These are phyloP conservation scores for Neurospora hispaniola DNA, from an alignment of 495 filamentous ascomycete species.

Conservation along the genomic window DNA sequence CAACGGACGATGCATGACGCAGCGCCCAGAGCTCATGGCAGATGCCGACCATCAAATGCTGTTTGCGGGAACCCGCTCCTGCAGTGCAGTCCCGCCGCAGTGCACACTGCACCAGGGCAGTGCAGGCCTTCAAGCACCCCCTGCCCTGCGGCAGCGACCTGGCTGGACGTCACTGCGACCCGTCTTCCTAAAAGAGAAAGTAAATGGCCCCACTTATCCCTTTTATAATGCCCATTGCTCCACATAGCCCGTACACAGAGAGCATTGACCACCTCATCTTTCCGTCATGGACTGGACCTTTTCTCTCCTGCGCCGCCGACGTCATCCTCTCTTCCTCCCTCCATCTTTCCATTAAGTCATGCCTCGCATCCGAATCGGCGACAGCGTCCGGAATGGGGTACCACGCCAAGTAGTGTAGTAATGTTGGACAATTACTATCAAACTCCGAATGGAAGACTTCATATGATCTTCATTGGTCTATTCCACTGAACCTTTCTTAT, in stretches of 20 bases:
- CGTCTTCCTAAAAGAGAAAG: not conserved
- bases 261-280: not conserved
- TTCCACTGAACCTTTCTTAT: not conserved
- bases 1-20: not conserved
- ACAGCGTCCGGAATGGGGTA: not conserved
- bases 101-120: not conserved
- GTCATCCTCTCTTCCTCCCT: not conserved
- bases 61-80: not conserved
- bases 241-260: not conserved
- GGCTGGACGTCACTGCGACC: not conserved
- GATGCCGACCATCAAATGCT: not conserved
- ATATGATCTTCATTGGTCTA: not conserved
- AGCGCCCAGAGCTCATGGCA: not conserved
- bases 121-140: not conserved
- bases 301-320: not conserved
- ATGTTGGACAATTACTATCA: not conserved
- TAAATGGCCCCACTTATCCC: not conserved
- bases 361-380: not conserved
- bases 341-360: not conserved
- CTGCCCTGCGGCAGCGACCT: too few species aligned
- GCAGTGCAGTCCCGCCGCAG: not conserved
- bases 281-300: not conserved
- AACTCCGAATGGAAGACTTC: not conserved
- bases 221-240: not conserved
- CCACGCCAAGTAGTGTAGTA: not conserved